Base-by-base conservation (phyloP, 352 stramenopile species). In the Globisporangium cylindrosporum region DNA sequence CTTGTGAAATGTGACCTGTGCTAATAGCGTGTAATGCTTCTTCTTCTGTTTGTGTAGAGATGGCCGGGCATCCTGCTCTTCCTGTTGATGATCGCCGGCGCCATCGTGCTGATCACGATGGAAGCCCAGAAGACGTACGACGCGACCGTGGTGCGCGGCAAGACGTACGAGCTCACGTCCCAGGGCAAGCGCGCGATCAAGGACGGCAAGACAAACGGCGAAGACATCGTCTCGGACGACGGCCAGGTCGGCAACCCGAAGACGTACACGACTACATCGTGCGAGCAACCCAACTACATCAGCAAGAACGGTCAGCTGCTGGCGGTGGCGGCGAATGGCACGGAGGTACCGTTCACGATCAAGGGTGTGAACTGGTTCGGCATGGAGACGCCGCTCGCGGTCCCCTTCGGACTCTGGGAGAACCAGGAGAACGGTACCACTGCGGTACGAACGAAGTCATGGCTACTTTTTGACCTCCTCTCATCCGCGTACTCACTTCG, bases 331-430 rank as follows among this genome's bases (percentile, higher is more conserved):
- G 63, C 72, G 15, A 93, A 93, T 66, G 83, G 86, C n/a, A 91
- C 83, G 0, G 80, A 91, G 22, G 71, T 93, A 3, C 68, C 78
- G 3, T 74, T 93, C 51, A 65, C 82, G 55, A 89, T 92, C 79
- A 93, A 93, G 66, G 83, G 85, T 12, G 69, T 91, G 15, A 93
- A 91, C 64, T 93, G 85, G 85, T 90, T 92, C 24, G 83, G 86
- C 55, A 92, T 93, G 83, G 86, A 94, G 63, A 91, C 86, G 18
- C 53, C 73, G 25, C 73, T 91, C 29, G 82, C 84, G 5, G 73
- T 87, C 8, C 82, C 84, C 0, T 92, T 93, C 38, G 86, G 86
- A 3, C 78, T 94, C 1, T 94, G 86, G 86, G 82, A 91, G 53
- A 94, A 94, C 74, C 53, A 73, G 12, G 43, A 81, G 10, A 94